Evolutionary conservation across 2,329 filamentous ascomycete genomes (phyloP).

Genomic region (Tolypocladium tundrense): DNA sequence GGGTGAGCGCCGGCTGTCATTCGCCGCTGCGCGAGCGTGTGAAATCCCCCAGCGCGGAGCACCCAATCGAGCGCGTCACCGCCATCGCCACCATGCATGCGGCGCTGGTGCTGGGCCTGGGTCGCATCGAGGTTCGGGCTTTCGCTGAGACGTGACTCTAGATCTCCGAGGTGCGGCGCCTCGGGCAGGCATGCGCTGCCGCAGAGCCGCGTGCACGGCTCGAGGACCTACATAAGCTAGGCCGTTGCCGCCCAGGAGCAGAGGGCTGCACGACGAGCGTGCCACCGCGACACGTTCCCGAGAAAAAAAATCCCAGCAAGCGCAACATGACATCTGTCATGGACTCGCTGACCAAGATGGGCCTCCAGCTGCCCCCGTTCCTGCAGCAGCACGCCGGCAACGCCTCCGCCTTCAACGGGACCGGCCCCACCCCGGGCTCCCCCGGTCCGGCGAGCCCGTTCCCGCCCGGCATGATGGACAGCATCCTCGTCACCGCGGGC

Average conservation of each 20-base stretch:
- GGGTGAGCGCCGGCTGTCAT: not conserved
- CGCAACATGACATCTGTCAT: constrained; percentile 6
- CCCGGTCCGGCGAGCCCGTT: constrained; percentile 6
- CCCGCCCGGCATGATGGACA: constrained; percentile 27
- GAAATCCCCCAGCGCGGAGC: not conserved
- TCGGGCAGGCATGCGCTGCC: not conserved
- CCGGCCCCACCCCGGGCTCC: constrained; percentile 2
- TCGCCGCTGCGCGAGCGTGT: not conserved
- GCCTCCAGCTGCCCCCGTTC: constrained; percentile 14
- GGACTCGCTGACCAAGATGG: constrained; percentile 16
- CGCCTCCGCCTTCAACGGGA: constrained; percentile 10
- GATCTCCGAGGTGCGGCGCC: not conserved
- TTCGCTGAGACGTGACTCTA: not conserved
- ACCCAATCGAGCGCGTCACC: not conserved
- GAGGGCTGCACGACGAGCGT: not conserved
- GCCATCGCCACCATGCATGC: not conserved
- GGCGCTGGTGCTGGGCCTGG: not conserved
- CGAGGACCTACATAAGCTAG: not conserved
- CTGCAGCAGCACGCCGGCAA: constrained; percentile 11
- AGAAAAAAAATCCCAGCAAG: not conserved
- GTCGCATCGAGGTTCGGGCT: not conserved
- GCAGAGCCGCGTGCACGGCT: not conserved
- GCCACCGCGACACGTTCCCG: not conserved
- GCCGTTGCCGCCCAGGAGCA: not conserved
- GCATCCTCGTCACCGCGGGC: constrained; percentile 34